Base-by-base conservation (phyloP, 257 asterid genomes). In the Thymus mandschuricus region DNA sequence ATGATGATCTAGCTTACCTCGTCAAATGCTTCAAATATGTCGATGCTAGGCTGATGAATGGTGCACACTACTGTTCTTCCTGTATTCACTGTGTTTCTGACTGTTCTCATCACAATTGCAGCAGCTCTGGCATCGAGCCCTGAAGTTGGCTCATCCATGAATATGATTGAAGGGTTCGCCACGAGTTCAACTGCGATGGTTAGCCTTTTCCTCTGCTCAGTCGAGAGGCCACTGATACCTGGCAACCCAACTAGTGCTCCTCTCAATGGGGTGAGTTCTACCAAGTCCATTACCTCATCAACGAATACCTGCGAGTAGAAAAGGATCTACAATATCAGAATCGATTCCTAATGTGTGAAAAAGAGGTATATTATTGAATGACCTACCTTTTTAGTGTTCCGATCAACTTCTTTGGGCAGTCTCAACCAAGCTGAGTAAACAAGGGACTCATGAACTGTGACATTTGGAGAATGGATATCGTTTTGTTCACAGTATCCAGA, bases 161-260 rank as follows among this genome's bases (percentile, higher is more conserved):
- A 85, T 50, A 83, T 85, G 67, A 83, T 83, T 1, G 90, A 83
- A 45, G 94, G 91, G 54, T 85, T 87, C 1, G 86, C 84, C 8
- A 85, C 94, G 3, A 87, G 88, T 66, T 87, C 91, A n/a, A 87
- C 94, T 3, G 91, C 94, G 31, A 87, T 82, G 2, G 91, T 85
- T 2, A 87, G 89, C 76, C 94, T 81, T 79, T 87, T 87, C 11
- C 86, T 66, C 67, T 85, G 86, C 80, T 85, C 94, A 0, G 89
- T 87, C 1, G 91, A 85, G 70, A 83, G 85, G 44, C 87, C 87
- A 69, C 64, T 83, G 12, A 83, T 84, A 10, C 89, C 89, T 30
- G 90, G 90, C 78, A 85, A 61, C 67, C 90, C 93, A 2, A 87
- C 86, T 10, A 85, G 78, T 8, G 82, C 72, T 54, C 72, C 82